Base-by-base conservation (phyloP, 306 rosid species). In the Macrotyloma uniflorum region DNA sequence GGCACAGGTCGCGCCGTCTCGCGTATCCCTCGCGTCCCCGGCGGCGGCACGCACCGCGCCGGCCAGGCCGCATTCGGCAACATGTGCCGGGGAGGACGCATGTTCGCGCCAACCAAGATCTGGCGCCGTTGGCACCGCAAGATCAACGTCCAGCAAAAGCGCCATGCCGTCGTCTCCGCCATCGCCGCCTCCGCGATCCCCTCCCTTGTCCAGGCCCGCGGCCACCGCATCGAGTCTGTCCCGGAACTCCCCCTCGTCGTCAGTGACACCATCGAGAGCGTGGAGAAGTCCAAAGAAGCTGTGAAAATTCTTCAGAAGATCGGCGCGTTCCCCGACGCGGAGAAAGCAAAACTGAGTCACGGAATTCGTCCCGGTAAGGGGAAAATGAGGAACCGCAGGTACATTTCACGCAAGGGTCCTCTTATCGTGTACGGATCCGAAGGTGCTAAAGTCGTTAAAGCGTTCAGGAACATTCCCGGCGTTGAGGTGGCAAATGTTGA, bases 41-140 rank as follows among this genome's bases (percentile, higher is more conserved):
- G 97, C 0, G 93, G 97, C n/a, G 97, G 97, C 0, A 92, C 97
- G 1, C 97, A 92, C 77, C 97, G 95, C 14, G 97, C 97, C 2
- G 95, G 97, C 0, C 95, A 92, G 82, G 97, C 83, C 0, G 94
- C 94, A 14, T 89, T 91, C 53, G 94, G 97, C 4, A 91, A 91
- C 91, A 91, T 91, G 97, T 91, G 97, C 72, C 94, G 97, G 0
- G 97, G 97, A 0, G 97, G 97, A 0, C 90, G 97, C 49, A 92
- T 92, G 97, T 92, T 92, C 47, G 97, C 97, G 1, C 97, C 94
- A 0, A 92, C 97, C 24, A 90, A 87, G 91, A 91, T 91, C 88
- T 91, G 94, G 94, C 94, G 97, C 59, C 93, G 90, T 6, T 91
- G 97, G 97, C 97, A 91, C 77, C 77, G 97, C 1, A 91, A 79